Evolutionary conservation across 768 basidiomycete species (phyloP), one percentile per base, ranked within the genome.

Genomic region (Mrakia gelida): DNA sequence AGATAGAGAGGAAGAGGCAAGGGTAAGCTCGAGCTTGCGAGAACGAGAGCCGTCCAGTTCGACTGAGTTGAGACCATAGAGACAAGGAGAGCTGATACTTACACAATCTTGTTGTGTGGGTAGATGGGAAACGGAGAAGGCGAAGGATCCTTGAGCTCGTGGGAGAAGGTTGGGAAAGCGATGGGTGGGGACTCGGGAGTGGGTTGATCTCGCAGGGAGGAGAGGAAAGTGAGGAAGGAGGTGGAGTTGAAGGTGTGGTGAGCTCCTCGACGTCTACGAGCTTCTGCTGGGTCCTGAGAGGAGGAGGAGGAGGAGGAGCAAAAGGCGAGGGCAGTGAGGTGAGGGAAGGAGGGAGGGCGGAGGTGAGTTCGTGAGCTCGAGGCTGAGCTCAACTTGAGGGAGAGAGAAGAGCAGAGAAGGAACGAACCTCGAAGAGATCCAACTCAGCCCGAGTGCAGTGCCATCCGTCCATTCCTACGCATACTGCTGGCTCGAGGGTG

Each of bases 221-320:
- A 88, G 13, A 97, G 85, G 18, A 86, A 82, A 23, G 84, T 85
- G 18, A 95, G 85, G 81, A 95, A 95, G 0, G 86, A 81, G 75
- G 90, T 88, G 83, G 88, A 90, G 80, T 97, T 91, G 81, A 98
- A 98, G 2, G 95, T 97, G 92, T 94, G 96, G 80, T 94, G 92
- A 21, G 88, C 90, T 3, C 95, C 95, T 72, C 81, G 77, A 76
- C 93, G 84, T 77, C 91, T 91, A 80, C 91, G 89, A 0, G 95
- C 94, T 59, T 90, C 87, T 73, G 88, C 86, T 0, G 94, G 91
- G 83, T 97, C 90, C 80, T 83, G 45, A 7, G 7, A 28, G 23
- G 63, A 65, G 8, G 30, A 5, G 28, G 26, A 34, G 62, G 28
- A n/a, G 2, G 23, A 30, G 28, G 8, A 38, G 38, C 8, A 38